phyloP scores from a whole-genome alignment of 225 moss, liverwort and hornwort species.

The Marchantia paleacea region DNA sequence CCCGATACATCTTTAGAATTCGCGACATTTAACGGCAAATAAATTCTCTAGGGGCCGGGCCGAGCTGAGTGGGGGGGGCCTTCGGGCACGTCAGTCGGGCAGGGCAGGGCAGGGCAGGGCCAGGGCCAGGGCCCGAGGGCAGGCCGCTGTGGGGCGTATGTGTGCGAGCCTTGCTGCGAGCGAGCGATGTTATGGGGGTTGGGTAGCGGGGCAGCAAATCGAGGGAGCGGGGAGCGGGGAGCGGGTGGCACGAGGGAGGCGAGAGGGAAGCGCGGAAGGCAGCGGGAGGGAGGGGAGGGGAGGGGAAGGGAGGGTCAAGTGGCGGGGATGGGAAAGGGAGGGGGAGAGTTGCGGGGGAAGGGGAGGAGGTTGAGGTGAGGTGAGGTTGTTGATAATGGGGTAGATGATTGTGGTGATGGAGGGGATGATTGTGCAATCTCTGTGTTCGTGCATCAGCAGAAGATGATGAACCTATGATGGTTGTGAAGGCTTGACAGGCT shows the following conservation, averaged over 20 bases:
- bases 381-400: constrained; percentile 26
- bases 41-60: neutral
- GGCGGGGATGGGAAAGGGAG: neutral
- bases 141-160: too few relatives aligned
- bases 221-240: constrained; percentile 10
- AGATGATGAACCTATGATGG: constrained; percentile 31
- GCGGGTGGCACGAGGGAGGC: too few relatives aligned
- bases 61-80: neutral
- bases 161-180: neutral
- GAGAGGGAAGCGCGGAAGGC: constrained; percentile 7
- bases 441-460: constrained; percentile 28
- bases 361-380: constrained; percentile 15
- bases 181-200: neutral
- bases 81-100: neutral
- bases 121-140: too few relatives aligned
- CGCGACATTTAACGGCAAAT: neutral
- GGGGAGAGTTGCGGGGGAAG: constrained; percentile 12
- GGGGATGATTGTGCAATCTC: constrained; percentile 26
- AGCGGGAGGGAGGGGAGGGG: neutral
- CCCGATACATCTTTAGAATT: neutral
- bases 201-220: neutral
- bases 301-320: neutral
- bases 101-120: neutral
- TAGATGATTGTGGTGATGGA: constrained; percentile 27
- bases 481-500: constrained; percentile 15